Evolutionary conservation across 1,284 basidiomycete species (phyloP).

Genomic region (Hymenochaete sp.): DNA sequence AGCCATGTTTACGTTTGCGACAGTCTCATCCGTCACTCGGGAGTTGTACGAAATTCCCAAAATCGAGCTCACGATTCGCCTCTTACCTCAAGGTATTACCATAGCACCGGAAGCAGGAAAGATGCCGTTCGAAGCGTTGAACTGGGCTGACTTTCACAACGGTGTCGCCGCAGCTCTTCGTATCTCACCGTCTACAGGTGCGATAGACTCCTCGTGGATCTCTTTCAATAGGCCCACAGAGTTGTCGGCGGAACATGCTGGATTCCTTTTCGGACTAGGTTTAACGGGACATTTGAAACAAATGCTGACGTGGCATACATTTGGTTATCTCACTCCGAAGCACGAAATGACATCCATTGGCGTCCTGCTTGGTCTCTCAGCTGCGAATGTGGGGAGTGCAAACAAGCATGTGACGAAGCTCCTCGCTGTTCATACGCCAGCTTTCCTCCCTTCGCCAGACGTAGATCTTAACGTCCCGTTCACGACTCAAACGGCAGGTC

Average conservation of each 20-base stretch:
- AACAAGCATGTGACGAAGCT: constrained; percentile 87
- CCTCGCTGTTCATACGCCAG: constrained; percentile 87
- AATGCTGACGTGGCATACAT: constrained; percentile 84
- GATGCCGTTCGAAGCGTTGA: constrained; percentile 58
- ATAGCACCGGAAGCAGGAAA: constrained; percentile 59
- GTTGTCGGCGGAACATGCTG: constrained; percentile 86
- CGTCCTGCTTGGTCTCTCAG: constrained; percentile 84
- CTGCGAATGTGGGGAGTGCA: constrained; percentile 83
- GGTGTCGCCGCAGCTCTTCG: constrained; percentile 89
- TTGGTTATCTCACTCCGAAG: constrained; percentile 89
- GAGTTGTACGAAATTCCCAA: constrained; percentile 75
- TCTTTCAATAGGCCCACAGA: constrained; percentile 86
- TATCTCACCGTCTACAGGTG: constrained; percentile 66
- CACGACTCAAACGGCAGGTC: constrained; percentile 83
- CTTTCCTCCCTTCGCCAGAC: constrained; percentile 78
- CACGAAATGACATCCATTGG: constrained; percentile 94
- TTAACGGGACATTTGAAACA: constrained; percentile 83
- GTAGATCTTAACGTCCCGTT: constrained; percentile 87
- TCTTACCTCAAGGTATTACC: constrained; percentile 60
- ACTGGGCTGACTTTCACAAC: constrained; percentile 97
- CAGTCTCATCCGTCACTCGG: constrained; percentile 59
- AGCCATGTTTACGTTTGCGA: constrained; percentile 82
- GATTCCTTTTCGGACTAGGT: constrained; percentile 89
- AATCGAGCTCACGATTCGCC: constrained; percentile 68
- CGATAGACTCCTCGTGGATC: constrained; percentile 87